A percentile compares a stretch with the other conserved stretches of the same genome.
These are phyloP conservation scores for Groenewaldozyma salmanticensis DNA, from an alignment of 805 yeast species.

Conservation along the genomic window DNA sequence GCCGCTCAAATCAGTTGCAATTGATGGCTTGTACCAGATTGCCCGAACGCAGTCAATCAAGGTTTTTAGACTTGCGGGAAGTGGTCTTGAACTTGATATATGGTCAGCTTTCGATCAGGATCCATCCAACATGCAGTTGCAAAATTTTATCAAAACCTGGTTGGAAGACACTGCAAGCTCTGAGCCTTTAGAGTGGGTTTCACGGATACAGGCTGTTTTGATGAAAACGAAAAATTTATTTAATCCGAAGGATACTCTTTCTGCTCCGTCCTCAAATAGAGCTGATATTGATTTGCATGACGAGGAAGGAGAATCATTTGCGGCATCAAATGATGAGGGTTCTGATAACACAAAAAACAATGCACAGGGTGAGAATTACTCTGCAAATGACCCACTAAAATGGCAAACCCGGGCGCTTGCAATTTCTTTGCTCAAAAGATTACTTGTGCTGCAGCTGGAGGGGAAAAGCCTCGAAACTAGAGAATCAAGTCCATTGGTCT, in stretches of 20 bases:
- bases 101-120: conserved; percentile 50
- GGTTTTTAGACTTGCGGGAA: conserved; percentile 31
- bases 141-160: conserved; percentile 49
- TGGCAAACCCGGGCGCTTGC: conserved; percentile 38
- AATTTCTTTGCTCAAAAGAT: conserved; percentile 21
- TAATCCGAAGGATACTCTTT: conserved; percentile 29
- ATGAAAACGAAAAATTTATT: conserved; percentile 34
- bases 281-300: conserved; percentile 25
- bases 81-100: conserved; percentile 40
- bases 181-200: conserved; percentile 45
- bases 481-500: conserved; percentile 18
- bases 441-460: conserved; percentile 17
- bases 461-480: conserved; percentile 17
- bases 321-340: conserved; percentile 12
- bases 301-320: conserved; percentile 36
- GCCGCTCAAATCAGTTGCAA: conserved; percentile 32
- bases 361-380: conserved; percentile 11
- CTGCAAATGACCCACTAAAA: conserved; percentile 26
- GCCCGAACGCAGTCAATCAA: conserved; percentile 43
- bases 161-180: conserved; percentile 39
- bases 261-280: too few relatives aligned
- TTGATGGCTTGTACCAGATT: conserved; percentile 49
- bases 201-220: conserved; percentile 38
- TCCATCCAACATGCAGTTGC: conserved; percentile 36
- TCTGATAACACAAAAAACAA: conserved; percentile 9